Evolutionary conservation across 805 yeast species (phyloP), one percentile per base, ranked within the genome.

Genomic region (Candida gorgasii): DNA sequence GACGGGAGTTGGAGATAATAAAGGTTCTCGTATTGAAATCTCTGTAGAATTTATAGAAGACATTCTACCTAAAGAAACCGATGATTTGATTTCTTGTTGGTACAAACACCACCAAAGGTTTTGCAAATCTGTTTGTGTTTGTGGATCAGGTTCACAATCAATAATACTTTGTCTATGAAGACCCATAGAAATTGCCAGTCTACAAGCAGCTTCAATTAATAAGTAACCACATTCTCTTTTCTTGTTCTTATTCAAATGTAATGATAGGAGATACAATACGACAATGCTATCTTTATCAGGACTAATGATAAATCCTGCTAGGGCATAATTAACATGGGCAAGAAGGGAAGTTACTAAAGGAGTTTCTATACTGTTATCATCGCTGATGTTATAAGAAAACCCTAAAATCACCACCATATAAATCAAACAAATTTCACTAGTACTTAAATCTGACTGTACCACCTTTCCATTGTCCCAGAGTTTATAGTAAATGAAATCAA

Each of bases 81-180:
- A 35, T 8, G 26, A 14, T 20, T 23, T 45, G n/a, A 42, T 22
- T 17, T 73, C 79, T 26, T 58, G 56, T 39, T 69, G 72, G 30
- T 69, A 65, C 23, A 75, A 42, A 0, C 76, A 58, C 79, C 79
- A 75, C 55, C 67, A 52, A 8, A 68, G 57, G 30, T 75, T 52
- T 39, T 62, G 63, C 63, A 61, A 62, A 27, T 68, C 73, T 37
- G 68, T 70, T 4, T 33, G 37, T 19, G n/a, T 8, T 4, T 32
- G 27, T 3, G 3, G 3, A 7, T 40, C 33, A 4, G 43, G 43
- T 14, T 4, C 15, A 18, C 38, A 33, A n/a, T 40, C 43, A 15
- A 40, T 40, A 19, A 32, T 40, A 3, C 26, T 24, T 27, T 30
- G 37, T 44, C 44, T 39, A 17, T 30, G n/a, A 14, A 44, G 19